Base-by-base conservation (phyloP, 352 stramenopile genomes). In the Phytophthora sojae region DNA sequence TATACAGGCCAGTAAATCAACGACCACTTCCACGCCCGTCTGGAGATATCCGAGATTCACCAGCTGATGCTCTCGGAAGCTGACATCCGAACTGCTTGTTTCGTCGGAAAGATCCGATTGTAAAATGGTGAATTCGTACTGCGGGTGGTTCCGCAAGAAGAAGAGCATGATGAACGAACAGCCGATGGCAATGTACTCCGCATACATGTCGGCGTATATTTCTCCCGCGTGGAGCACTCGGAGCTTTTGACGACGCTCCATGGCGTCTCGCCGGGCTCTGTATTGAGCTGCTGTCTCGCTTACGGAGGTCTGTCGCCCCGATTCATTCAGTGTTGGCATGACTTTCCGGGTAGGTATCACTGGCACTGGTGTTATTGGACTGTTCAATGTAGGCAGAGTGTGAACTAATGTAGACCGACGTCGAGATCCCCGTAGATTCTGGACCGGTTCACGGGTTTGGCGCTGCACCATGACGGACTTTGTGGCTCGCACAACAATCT, bases 121-220 rank as follows among this genome's bases (percentile, higher is more conserved):
- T 21, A 54, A n/a, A 17, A 54, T 32, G 15, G 21, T 51, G 21
- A 58, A 54, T 19, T 63, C 47, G 23, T 66, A 85, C 51, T 80
- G 63, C 30, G 75, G 65, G n/a, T 82, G 67, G 30, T 79, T 53
- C 21, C 71, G 64, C 21, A 73, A 79, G 17, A 81, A 58, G 21
- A 75, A 67, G 2, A 76, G n/a, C 29, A 81, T 76, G n/a, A 67
- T 61, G 58, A 67, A 77, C 11, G 72, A 81, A 55, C 75, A 85
- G 42, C 75, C 67, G 50, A 85, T 78, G 7, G 72, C 72, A 17
- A 86, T 37, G 55, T 83, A 83, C 50, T 86, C 78, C 21, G 72
- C 72, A 47, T 79, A 81, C 75, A 83, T 83, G 53, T 80, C 73
- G 47, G 70, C 74, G 8, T 66, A 76, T 15, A 78, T 57, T 42